Base-by-base conservation (phyloP, 1,139 yeast species). In the Sugiyamaella neomexicana region DNA sequence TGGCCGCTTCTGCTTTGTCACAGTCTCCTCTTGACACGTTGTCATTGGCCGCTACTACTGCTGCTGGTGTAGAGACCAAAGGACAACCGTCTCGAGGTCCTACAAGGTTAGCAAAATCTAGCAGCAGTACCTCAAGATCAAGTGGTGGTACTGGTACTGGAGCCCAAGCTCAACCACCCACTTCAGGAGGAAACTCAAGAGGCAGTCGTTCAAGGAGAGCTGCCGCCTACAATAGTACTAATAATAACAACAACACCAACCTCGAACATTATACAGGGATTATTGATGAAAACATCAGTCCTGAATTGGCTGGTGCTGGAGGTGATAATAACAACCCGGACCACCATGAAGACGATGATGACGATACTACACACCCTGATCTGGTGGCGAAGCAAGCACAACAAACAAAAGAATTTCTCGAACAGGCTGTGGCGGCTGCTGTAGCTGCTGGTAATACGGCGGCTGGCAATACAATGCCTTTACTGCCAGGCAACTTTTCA, bases 331-430 rank as follows among this genome's bases (percentile, higher is more conserved):
- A 37, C 41, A 32, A 23, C 15, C 9, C 7, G 6, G 15, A 41
- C n/a, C 41, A 25, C 16, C 34, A 29, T n/a, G 25, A 47, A 13
- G 27, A 27, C 5, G 29, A 31, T 10, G 31, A 29, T 12, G 44
- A 46, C 13, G 50, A 45, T 15, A 31, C 45, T 1, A 46, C 53
- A 1, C 56, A 53, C 32, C 53, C 56, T 12, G 56, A 44, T 25
- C 42, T 53, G n/a, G 56, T 53, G 2, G 56, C 56, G 6, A 49
- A 53, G 16, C 52, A 44, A n/a, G 53, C 46, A 20, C 46, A 49
- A 20, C 55, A 52, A 34, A 40, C 44, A 27, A 40, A 40, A n/a
- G 44, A 40, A 17, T 36, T 45, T 7, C 41, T 45, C 6, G 52
- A 46, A 23, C 53, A 41, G 38, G 52, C 53, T 4, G 41, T 38